These are phyloP conservation scores for Pholiota molesta DNA, from an alignment of 768 basidiomycete species.

Conservation along the genomic window DNA sequence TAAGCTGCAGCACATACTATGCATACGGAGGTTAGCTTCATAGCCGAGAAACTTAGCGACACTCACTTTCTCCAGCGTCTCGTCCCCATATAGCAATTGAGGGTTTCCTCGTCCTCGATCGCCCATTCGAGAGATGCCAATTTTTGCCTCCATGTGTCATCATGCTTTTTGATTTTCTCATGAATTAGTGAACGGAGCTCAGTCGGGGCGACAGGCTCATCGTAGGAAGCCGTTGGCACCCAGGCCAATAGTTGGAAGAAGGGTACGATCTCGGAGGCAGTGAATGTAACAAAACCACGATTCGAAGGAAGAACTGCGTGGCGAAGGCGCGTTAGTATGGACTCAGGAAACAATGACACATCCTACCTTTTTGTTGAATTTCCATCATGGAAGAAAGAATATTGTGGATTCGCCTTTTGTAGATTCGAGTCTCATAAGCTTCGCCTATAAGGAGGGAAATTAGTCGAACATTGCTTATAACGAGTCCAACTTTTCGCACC, in stretches of 20 bases:
- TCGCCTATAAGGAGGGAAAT: constrained; percentile 15
- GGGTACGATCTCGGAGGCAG: not conserved
- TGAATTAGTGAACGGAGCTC: constrained; percentile 16
- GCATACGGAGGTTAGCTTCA: not conserved
- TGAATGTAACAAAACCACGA: not conserved
- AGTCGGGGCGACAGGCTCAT: not conserved
- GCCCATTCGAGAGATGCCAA: constrained; percentile 14
- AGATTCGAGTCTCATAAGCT: constrained; percentile 24
- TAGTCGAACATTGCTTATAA: not conserved
- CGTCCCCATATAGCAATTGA: constrained; percentile 13
- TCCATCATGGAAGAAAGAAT: constrained; percentile 16
- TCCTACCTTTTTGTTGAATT: constrained; percentile 19
- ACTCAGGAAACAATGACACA: not conserved
- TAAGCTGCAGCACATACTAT: constrained; percentile 22
- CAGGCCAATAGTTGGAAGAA: constrained; percentile 9
- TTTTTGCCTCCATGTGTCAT: constrained; percentile 2
- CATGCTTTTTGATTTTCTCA: constrained; percentile 17
- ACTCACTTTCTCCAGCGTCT: constrained; percentile 17
- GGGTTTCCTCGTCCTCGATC: constrained; percentile 16
- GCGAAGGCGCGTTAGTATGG: no score
- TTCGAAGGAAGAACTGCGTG: constrained; percentile 7
- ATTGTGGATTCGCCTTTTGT: constrained; percentile 20
- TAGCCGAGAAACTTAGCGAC: not conserved
- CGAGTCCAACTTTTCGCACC: constrained; percentile 14
- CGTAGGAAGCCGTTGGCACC: constrained; percentile 5